Conservation (phyloP, 495 filamentous ascomycete species). For the Aspergillus panamensis region DNA sequence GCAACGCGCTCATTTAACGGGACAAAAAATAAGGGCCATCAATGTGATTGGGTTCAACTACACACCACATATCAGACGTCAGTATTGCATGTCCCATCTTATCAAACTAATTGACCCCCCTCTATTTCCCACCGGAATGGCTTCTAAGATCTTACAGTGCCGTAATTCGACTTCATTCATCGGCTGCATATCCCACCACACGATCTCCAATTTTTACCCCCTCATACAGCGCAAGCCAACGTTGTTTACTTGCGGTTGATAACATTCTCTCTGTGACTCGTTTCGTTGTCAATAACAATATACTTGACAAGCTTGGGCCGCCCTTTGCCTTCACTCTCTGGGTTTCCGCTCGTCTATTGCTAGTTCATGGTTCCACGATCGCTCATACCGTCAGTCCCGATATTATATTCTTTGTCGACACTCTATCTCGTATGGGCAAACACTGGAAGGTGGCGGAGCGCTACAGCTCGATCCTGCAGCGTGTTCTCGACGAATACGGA, state of each 20-base stretch:
- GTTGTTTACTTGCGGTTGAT: conserved; percentile 77
- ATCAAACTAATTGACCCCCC: too few relatives aligned
- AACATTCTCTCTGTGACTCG: conserved; percentile 73
- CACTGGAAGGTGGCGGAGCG: conserved; percentile 82
- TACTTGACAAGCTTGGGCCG: conserved; percentile 76
- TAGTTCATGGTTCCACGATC: conserved; percentile 85
- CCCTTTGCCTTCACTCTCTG: conserved; percentile 88
- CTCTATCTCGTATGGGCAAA: conserved; percentile 71
- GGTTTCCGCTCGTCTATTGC: conserved; percentile 81
- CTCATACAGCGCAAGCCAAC: conserved; percentile 75
- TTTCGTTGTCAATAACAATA: conserved; percentile 66
- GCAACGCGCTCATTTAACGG: conserved; percentile 68
- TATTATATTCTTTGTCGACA: conserved; percentile 75
- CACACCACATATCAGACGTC: conserved; percentile 73
- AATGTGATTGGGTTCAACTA: conserved; percentile 86
- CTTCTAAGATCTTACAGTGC: conserved; percentile 50
- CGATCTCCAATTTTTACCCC: conserved; percentile 81
- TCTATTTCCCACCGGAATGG: not conserved
- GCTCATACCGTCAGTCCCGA: conserved; percentile 74
- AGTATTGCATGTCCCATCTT: conserved; percentile 24
- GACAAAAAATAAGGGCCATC: conserved; percentile 60
- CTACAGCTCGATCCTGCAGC: conserved; percentile 73
- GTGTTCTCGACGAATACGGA: conserved; percentile 79
- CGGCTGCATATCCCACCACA: conserved; percentile 84
- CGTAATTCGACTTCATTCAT: conserved; percentile 87